A percentile compares a stretch with the other conserved stretches of the same genome.
Evolutionary conservation across 768 basidiomycete genomes (phyloP).

Genomic region (Pleurotus pulmonarius): DNA sequence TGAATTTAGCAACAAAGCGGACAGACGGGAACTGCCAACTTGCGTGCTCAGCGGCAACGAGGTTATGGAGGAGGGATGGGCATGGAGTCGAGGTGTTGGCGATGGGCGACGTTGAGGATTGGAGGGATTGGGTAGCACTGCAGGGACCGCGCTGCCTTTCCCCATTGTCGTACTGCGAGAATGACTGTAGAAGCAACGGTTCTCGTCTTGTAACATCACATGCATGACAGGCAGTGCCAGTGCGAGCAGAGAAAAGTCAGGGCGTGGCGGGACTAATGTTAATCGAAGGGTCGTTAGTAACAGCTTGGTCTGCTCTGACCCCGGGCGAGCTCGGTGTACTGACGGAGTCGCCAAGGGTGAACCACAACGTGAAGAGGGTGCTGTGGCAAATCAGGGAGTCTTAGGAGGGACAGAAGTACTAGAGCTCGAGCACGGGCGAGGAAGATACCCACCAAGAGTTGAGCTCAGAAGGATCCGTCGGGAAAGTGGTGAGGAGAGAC

Average conservation of each 20-base stretch:
- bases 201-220: constrained; percentile 90
- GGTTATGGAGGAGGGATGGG: no score
- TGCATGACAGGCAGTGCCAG: constrained; percentile 74
- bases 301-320: constrained; percentile 51
- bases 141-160: no score
- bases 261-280: constrained; percentile 34
- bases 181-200: no score
- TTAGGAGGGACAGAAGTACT: constrained; percentile 19
- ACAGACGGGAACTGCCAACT: constrained; percentile 44
- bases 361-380: constrained; percentile 11
- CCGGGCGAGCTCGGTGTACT: constrained; percentile 70
- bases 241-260: constrained; percentile 42
- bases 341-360: constrained; percentile 60
- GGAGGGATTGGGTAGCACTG: no score
- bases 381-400: constrained; percentile 8
- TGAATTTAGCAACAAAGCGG: constrained; percentile 41
- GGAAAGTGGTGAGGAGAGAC: constrained; percentile 69
- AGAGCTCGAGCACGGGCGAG: constrained; percentile 27
- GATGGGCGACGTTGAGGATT: no score
- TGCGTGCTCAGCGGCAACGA: no score
- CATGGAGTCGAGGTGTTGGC: no score
- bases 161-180: no score
- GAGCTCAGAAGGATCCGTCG: constrained; percentile 62
- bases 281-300: constrained; percentile 70
- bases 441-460: constrained; percentile 74